Base-by-base conservation (phyloP, 768 basidiomycete species). In the Mrakia blollopis region DNA sequence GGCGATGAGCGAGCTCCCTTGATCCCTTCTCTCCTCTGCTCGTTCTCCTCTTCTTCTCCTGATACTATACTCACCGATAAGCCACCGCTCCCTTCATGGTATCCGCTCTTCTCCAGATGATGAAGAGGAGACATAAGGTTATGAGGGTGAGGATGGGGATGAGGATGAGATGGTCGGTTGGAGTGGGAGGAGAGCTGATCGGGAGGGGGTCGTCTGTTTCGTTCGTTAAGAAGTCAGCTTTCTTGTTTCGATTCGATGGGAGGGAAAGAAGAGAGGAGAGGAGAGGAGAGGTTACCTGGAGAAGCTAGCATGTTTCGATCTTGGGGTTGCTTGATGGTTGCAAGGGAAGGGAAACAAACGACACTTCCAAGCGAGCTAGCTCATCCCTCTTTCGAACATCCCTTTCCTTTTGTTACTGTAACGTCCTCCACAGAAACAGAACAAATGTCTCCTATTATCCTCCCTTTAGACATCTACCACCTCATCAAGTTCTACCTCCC, bases 1-100 rank as follows among this genome's bases (percentile, higher is more conserved):
- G 65, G 39, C 44, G 65, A 39, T 68, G 65, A 68, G 65, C 65
- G 65, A 68, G n/a, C n/a, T n/a, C n/a, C n/a, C n/a, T n/a, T 37
- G 25, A 37, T 13, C 63, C 13, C 37, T 30, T 39, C 63, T 16
- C 21, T 16, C 8, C 37, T 35, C 32, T 39, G 7, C 28, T 28
- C 14, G 16, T 21, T 35, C 7, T 47, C 14, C 44, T 47, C 14
- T 14, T 14, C 54, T 23, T 25, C n/a, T n/a, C n/a, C n/a, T 54
- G 50, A 52, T 6, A 23, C 3, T 21, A 13, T 1, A 41, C 23
- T 44, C 1, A 68, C 65, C 65, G 39, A 44, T 68, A 68, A 3
- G 65, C 35, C 7, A 68, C 65, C 0, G 65, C 65, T n/a, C 65
- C 65, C 39, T 41, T 68, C 65, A 68, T 68, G 11, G 35, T 21